A percentile compares a stretch with the other conserved stretches of the same genome.
These are phyloP conservation scores for Ophiosphaerella herpotricha DNA, from an alignment of 2,329 filamentous ascomycete species.

Conservation along the genomic window DNA sequence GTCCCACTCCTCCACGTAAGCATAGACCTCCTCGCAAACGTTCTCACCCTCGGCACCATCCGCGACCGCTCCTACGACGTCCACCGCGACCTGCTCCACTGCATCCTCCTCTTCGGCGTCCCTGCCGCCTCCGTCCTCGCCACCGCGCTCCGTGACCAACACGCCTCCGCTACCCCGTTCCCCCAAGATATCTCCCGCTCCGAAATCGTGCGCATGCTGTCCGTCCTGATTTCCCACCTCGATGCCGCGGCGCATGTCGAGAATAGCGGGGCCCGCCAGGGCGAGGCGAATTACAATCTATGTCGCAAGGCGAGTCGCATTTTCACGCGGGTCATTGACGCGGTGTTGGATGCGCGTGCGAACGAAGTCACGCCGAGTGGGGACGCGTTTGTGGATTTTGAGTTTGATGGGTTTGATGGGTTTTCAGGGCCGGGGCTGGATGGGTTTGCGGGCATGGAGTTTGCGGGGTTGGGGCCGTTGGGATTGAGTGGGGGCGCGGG, in stretches of 20 bases:
- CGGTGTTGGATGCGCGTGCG: constrained; percentile 29
- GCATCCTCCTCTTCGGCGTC: constrained; percentile 36
- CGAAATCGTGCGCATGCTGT: constrained; percentile 46
- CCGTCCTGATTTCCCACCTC: constrained; percentile 47
- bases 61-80: constrained; percentile 40
- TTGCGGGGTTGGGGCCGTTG: constrained; percentile 19
- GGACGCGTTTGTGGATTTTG: constrained; percentile 7
- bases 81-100: constrained; percentile 36
- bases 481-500: constrained; percentile 14
- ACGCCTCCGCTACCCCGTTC: constrained; percentile 31
- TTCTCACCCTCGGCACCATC: constrained; percentile 31
- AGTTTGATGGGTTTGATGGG: constrained; percentile 17
- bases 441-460: constrained; percentile 37
- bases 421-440: constrained; percentile 33
- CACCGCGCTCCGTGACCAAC: constrained; percentile 35
- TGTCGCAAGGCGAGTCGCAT: constrained; percentile 37
- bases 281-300: constrained; percentile 41
- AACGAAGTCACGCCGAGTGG: constrained; percentile 15
- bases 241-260: constrained; percentile 38
- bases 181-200: constrained; percentile 39
- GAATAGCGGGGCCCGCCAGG: constrained; percentile 36
- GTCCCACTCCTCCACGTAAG: constrained; percentile 29
- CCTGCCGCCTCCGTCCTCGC: constrained; percentile 36
- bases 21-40: constrained; percentile 33
- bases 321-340: constrained; percentile 38